A percentile compares a stretch with the other conserved stretches of the same genome.
phyloP scores from a whole-genome alignment of 2,329 filamentous ascomycete genomes.

The Aspergillus phoenicis region DNA sequence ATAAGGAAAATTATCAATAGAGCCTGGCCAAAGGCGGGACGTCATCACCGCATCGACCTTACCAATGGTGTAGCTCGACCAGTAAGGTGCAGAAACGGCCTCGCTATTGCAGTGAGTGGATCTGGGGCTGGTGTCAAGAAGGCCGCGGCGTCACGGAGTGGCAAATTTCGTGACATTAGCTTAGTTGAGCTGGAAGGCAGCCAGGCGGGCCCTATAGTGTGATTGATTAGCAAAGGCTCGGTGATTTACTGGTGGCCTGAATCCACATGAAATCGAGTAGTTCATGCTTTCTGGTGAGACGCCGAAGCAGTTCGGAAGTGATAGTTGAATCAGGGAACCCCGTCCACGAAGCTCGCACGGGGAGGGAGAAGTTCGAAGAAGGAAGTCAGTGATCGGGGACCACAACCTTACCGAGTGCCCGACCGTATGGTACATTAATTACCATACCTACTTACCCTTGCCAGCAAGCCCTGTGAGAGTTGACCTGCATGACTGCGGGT shows the following conservation, averaged over 20 bases:
- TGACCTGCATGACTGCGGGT: neutral
- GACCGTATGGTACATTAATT: neutral
- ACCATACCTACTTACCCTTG: neutral
- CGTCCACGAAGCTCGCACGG: no score
- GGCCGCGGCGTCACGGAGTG: slow-evolving; percentile 11
- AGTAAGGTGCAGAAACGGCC: neutral
- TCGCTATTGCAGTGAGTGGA: slow-evolving; percentile 18
- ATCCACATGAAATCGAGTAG: no score
- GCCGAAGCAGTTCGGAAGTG: no score
- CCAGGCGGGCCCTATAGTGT: no score
- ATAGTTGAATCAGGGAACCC: no score
- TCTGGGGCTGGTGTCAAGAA: slow-evolving; percentile 14
- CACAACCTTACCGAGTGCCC: neutral
- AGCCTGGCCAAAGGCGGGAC: neutral
- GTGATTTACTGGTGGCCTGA: neutral
- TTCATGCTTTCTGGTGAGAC: no score
- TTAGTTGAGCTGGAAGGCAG: neutral
- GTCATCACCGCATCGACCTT: neutral
- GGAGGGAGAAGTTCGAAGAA: neutral
- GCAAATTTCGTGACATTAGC: slow-evolving; percentile 7
- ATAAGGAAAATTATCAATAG: slow-evolving; percentile 1
- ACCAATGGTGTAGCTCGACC: neutral
- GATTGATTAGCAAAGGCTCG: neutral
- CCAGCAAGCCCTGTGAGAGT: neutral
- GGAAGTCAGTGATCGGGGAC: neutral